A percentile compares a stretch with the other conserved stretches of the same genome.
Evolutionary conservation across 805 yeast species (phyloP).

Genomic region (Kazachstania kunashirensis): DNA sequence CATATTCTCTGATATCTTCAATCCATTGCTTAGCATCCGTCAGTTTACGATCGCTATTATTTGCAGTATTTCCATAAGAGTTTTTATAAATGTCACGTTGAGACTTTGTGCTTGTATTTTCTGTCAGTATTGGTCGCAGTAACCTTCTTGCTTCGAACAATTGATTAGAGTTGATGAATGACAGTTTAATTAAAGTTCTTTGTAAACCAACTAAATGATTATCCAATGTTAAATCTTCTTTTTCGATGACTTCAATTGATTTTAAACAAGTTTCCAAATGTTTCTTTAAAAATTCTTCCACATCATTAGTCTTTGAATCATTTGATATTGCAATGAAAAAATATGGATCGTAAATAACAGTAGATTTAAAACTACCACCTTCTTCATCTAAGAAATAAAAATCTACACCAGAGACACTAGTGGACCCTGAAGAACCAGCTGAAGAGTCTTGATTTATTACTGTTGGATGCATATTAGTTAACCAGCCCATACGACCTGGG

Average conservation of each 20-base stretch:
- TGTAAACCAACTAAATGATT: constrained; percentile 79
- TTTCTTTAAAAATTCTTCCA: constrained; percentile 74
- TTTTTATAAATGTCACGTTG: constrained; percentile 52
- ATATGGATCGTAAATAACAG: constrained; percentile 79
- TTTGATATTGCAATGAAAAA: constrained; percentile 55
- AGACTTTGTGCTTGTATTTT: constrained; percentile 52
- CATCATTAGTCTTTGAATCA: constrained; percentile 42
- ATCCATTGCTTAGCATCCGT: constrained; percentile 47
- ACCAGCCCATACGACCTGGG: constrained; percentile 59
- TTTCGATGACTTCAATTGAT: constrained; percentile 41
- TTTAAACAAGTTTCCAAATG: constrained; percentile 57
- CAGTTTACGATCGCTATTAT: constrained; percentile 31
- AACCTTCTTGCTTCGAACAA: constrained; percentile 63
- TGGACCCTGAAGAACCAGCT: constrained; percentile 3
- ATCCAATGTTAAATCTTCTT: constrained; percentile 74
- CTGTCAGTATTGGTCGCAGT: constrained; percentile 58
- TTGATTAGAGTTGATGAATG: constrained; percentile 67
- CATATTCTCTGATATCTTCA: constrained; percentile 83
- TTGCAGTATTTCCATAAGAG: constrained; percentile 6
- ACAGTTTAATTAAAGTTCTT: constrained; percentile 52
- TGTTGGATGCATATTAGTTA: constrained; percentile 88
- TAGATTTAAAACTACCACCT: constrained; percentile 90
- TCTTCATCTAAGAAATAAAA: constrained; percentile 91
- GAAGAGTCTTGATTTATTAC: constrained; percentile 42
- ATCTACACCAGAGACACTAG: constrained; percentile 81